Base-by-base conservation (phyloP, 257 asterid genomes). In the Datura wrightii region DNA sequence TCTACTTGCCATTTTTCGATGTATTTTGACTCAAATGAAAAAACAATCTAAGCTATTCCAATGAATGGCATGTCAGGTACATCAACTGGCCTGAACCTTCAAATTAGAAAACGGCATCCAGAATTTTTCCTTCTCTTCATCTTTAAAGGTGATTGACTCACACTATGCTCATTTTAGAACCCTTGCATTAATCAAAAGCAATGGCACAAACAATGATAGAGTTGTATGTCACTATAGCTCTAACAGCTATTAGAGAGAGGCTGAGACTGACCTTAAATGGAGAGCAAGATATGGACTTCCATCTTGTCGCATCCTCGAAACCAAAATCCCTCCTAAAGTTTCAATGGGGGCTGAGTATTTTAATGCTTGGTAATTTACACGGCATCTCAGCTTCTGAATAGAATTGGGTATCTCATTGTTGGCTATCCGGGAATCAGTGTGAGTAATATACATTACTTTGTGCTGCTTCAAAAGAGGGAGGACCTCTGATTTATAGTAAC, bases 341-440 rank as follows among this genome's bases (percentile, higher is more conserved):
- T 96, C 97, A 9, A 96, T 92, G 8, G 94, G 90, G 18, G 98
- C 86, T n/a, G 98, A 93, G 87, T 94, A 96, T 86, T 91, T 94
- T 76, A 96, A 69, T 78, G 98, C 98, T 87, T 89, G 86, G 90
- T 94, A 96, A 89, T 96, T 96, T 42, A 93, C 99, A 86, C 92
- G 94, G 91, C 99, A 96, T 88, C 98, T 91, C 86, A 96, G 90
- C 92, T 93, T 94, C 85, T 96, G 98, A 88, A 96, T 93, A 41
- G 96, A 93, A 82, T 81, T 86, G 39, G 97, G 92, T 72, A 94
- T 83, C 54, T 91, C 97, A 80, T 96, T 96, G 92, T 96, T 96
- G 84, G 99, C 98, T n/a, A 96, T 90, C 85, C 99, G 94, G 72
- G 99, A 96, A 89, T 96, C 98, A 10, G 98, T 91, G 88, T 96